These are phyloP conservation scores for Botrytis sinoallii DNA, from an alignment of 2,329 filamentous ascomycete genomes.

Conservation along the genomic window DNA sequence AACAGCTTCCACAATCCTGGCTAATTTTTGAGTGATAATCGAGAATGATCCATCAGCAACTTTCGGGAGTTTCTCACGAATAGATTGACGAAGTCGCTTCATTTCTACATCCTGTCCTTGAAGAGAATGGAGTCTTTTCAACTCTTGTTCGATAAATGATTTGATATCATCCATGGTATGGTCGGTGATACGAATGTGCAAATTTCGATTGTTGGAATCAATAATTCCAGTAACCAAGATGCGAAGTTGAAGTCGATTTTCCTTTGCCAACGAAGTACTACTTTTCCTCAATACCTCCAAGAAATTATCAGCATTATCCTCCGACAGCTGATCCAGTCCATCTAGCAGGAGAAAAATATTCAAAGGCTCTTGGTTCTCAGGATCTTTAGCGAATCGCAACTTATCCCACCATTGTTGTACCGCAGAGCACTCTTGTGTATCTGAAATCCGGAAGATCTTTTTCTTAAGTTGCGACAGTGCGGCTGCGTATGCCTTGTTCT, in stretches of 20 bases:
- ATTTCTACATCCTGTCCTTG: not conserved
- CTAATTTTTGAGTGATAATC: accelerated
- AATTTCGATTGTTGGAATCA: accelerated
- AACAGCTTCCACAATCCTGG: not conserved
- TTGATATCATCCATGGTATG: not conserved
- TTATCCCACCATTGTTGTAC: no score
- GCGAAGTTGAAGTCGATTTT: accelerated
- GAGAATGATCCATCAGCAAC: not conserved
- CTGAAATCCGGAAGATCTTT: no score
- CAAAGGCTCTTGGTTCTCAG: accelerated
- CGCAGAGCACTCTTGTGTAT: accelerated
- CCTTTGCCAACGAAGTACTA: no score
- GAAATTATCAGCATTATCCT: accelerated
- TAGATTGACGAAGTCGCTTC: not conserved
- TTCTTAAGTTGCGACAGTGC: no score
- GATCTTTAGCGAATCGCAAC: no score
- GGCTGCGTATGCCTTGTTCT: no score
- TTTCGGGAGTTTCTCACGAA: not conserved
- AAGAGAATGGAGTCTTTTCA: accelerated
- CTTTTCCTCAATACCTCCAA: accelerated
- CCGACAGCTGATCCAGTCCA: accelerated
- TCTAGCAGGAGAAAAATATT: not conserved
- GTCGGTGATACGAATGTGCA: accelerated
- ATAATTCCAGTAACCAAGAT: not conserved
- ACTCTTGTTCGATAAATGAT: not conserved